Evolutionary conservation across 1,139 yeast species (phyloP).

Genomic region (Tardiomyces depauwii): DNA sequence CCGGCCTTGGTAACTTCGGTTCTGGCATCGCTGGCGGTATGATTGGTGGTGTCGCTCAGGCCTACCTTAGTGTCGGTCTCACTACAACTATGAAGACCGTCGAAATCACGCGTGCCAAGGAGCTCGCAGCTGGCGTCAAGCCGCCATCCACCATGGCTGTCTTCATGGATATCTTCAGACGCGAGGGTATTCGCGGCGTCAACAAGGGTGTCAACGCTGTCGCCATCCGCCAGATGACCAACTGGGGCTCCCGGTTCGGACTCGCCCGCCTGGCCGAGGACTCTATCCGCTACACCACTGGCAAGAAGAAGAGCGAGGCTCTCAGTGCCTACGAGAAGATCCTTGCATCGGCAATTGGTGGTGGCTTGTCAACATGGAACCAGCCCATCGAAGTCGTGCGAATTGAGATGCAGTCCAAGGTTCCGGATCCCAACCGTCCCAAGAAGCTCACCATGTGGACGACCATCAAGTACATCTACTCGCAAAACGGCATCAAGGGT

Average conservation of each 20-base stretch:
- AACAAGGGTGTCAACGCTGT: conserved; percentile 99
- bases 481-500: conserved; percentile 76
- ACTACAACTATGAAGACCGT: conserved; percentile 98
- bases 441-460: conserved; percentile 73
- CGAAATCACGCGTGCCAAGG: conserved; percentile 85
- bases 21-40: conserved; percentile 95
- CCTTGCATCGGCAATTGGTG: conserved; percentile 83
- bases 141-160: conserved; percentile 78
- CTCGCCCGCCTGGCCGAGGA: conserved; percentile 88
- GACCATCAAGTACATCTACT: conserved; percentile 73
- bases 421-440: conserved; percentile 89
- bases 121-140: conserved; percentile 55
- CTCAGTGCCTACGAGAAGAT: conserved; percentile 72
- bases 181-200: conserved; percentile 87
- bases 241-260: conserved; percentile 98
- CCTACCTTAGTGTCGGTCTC: conserved; percentile 93
- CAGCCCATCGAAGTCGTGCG: conserved; percentile 97
- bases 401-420: conserved; percentile 95
- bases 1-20: conserved; percentile 61
- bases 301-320: conserved; percentile 50
- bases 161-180: conserved; percentile 68
- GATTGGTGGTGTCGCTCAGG: conserved; percentile 91
- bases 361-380: conserved; percentile 97
- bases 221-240: conserved; percentile 95
- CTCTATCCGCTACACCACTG: conserved; percentile 50